A percentile compares a stretch with the other conserved stretches of the same genome.
These are phyloP conservation scores for Corymbia maculata DNA, from an alignment of 345 rosid genomes.

Conservation along the genomic window DNA sequence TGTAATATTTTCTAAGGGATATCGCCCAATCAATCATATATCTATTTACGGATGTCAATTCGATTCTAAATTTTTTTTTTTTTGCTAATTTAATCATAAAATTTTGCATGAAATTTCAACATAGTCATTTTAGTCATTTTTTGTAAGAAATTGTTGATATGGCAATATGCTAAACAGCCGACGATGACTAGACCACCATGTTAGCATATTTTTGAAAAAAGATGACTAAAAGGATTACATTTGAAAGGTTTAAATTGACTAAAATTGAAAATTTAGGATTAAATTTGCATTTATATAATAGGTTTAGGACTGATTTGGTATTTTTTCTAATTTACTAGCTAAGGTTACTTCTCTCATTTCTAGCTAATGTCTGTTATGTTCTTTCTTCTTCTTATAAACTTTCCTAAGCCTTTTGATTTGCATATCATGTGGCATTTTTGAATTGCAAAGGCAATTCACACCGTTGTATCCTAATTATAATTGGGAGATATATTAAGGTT, in stretches of 20 bases:
- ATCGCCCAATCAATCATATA: not conserved
- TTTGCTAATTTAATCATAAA: not conserved
- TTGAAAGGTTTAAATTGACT: not conserved
- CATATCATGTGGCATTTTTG: not conserved
- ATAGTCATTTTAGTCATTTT: not conserved
- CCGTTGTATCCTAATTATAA: not conserved
- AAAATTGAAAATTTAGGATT: not conserved
- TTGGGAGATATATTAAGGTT: not conserved
- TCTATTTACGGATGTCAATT: fast-evolving
- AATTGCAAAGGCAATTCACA: not conserved
- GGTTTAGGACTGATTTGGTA: not conserved
- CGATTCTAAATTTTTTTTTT: not conserved
- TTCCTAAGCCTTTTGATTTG: not conserved
- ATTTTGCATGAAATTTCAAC: not conserved
- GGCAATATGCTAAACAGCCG: fast-evolving
- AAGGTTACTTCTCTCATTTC: not conserved
- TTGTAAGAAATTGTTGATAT: fast-evolving
- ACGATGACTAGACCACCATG: not conserved
- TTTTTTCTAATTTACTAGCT: not conserved
- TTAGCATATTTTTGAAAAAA: not conserved
- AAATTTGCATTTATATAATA: not conserved
- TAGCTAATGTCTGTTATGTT: not conserved
- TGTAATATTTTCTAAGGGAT: not conserved
- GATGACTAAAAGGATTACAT: not conserved
- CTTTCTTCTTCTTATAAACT: not conserved